Conservation (phyloP, 495 filamentous ascomycete genomes). For the Tuber aestivum region DNA sequence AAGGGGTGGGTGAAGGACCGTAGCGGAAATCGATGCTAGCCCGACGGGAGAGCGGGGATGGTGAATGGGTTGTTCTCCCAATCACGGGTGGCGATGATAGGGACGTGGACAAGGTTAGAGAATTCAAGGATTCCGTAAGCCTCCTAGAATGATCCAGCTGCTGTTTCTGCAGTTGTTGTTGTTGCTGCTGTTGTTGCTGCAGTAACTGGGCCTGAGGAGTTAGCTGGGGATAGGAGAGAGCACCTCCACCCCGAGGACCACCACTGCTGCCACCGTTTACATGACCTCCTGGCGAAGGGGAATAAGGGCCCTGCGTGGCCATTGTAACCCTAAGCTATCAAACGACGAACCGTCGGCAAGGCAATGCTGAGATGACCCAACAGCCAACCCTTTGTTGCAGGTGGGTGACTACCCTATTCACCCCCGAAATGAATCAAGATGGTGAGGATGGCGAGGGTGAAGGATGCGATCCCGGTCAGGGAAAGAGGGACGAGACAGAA, state of each 20-base stretch:
- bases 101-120: slow-evolving; percentile 22
- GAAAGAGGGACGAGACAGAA: not conserved
- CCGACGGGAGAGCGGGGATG: slow-evolving; percentile 32
- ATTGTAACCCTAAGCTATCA: not conserved
- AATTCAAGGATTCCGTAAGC: slow-evolving; percentile 31
- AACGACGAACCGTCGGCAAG: not conserved
- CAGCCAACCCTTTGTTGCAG: not conserved
- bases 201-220: not conserved
- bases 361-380: not conserved
- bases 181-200: not conserved
- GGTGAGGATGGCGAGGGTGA: not conserved
- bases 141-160: slow-evolving; percentile 20
- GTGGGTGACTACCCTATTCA: not conserved
- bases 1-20: slow-evolving; percentile 30
- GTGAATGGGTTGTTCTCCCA: slow-evolving; percentile 7
- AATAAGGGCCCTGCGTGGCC: not conserved
- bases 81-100: slow-evolving; percentile 16
- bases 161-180: not conserved
- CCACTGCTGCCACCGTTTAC: not conserved
- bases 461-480: not conserved
- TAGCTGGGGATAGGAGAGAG: not conserved
- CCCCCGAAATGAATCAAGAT: not conserved
- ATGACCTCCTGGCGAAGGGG: not conserved
- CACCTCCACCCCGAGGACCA: not conserved
- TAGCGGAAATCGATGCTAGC: slow-evolving; percentile 34